Evolutionary conservation across 805 yeast genomes (phyloP).

Genomic region (Myxozyma kluyveri): DNA sequence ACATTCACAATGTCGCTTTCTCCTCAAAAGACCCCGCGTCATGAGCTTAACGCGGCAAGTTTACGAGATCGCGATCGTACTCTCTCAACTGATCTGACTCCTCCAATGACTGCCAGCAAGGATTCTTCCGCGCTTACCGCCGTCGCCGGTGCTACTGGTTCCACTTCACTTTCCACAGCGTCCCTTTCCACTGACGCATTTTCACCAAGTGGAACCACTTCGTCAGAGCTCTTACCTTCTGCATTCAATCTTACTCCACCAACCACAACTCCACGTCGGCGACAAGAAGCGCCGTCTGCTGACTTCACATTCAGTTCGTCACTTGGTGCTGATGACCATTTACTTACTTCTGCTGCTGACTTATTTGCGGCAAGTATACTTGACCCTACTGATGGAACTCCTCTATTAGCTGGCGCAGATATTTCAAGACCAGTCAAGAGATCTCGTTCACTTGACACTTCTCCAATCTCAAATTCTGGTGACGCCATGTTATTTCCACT

Average conservation of each 20-base stretch:
- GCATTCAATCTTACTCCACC: conserved; percentile 41
- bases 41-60: conserved; percentile 7
- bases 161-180: not conserved
- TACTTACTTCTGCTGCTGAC: no score
- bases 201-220: not conserved
- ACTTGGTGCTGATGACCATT: no score
- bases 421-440: conserved; percentile 5
- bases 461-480: conserved; percentile 8
- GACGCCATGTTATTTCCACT: not conserved
- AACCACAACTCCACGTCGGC: conserved; percentile 17
- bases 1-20: conserved; percentile 6
- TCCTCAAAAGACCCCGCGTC: conserved; percentile 14
- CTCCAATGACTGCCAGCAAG: not conserved
- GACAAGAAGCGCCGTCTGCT: no score
- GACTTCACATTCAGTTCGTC: no score
- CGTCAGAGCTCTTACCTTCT: conserved; percentile 36
- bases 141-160: not conserved
- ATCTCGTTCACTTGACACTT: conserved; percentile 8
- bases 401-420: not conserved
- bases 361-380: not conserved
- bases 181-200: not conserved
- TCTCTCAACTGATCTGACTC: not conserved
- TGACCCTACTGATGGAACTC: not conserved
- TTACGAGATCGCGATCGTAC: not conserved
- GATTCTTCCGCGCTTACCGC: conserved; percentile 4